A percentile compares a stretch with the other conserved stretches of the same genome.
Evolutionary conservation across 441 rosid genomes (phyloP).

Genomic region (Gossypium schwendimanii): DNA sequence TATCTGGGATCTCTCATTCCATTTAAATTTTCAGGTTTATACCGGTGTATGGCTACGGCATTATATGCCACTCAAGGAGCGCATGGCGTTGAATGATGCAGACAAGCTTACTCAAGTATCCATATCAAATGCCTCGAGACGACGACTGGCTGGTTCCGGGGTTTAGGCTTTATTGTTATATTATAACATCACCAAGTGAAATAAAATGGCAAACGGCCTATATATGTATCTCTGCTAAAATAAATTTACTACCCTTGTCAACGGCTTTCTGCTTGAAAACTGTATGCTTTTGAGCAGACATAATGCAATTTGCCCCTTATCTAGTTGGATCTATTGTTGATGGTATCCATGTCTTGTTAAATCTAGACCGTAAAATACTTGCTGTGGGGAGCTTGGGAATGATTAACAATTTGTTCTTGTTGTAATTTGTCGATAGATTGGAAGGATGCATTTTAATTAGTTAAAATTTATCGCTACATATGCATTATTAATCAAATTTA

Average conservation of each 20-base stretch:
- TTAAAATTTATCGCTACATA: no score
- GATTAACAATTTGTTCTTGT: neutral
- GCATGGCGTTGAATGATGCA: slow-evolving; percentile 31
- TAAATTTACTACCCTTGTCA: neutral
- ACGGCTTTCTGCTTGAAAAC: neutral
- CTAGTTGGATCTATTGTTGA: no score
- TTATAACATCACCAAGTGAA: neutral
- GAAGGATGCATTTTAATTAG: neutral
- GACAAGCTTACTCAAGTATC: slow-evolving; percentile 70
- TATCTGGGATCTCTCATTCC: neutral
- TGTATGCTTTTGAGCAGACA: neutral
- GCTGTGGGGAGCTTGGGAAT: neutral
- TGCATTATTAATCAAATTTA: no score
- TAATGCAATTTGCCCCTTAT: neutral
- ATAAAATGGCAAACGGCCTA: neutral
- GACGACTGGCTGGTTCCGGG: slow-evolving; percentile 75
- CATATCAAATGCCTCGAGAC: slow-evolving; percentile 73
- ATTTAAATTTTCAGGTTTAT: slow-evolving; percentile 47
- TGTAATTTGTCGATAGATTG: neutral
- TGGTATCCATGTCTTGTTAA: neutral
- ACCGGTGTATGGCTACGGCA: slow-evolving; percentile 83
- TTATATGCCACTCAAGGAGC: slow-evolving; percentile 59
- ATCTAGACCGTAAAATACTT: neutral
- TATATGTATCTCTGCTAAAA: neutral
- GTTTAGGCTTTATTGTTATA: slow-evolving; percentile 13